A percentile compares a stretch with the other conserved stretches of the same genome.
Conservation (phyloP, 352 stramenopile genomes). For the Globisporangium viniferum region DNA sequence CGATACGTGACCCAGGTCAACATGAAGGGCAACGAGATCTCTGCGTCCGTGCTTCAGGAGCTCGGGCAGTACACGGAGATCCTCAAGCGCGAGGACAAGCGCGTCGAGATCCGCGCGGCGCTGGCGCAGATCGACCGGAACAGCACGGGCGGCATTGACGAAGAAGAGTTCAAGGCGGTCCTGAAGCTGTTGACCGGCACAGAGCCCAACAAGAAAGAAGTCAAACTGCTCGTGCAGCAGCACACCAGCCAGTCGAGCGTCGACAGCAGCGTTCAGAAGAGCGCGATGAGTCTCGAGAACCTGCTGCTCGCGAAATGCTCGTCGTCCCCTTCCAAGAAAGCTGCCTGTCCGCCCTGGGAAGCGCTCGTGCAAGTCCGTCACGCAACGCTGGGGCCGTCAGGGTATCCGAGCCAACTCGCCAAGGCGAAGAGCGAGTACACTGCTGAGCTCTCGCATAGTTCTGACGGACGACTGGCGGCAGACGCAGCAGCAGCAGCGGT, state of each 20-base stretch:
- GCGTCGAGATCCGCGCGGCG: constrained; percentile 70
- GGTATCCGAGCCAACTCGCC: constrained; percentile 8
- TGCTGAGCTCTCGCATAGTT: neutral
- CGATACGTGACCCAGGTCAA: constrained; percentile 72
- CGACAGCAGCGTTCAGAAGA: constrained; percentile 46
- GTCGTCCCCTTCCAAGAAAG: constrained; percentile 66
- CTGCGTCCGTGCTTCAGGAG: constrained; percentile 49
- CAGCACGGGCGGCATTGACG: constrained; percentile 48
- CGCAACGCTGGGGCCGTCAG: constrained; percentile 30
- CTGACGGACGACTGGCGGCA: neutral
- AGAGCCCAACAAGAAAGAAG: constrained; percentile 77
- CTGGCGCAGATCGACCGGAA: constrained; percentile 76
- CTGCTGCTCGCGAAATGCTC: constrained; percentile 70
- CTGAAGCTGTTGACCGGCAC: constrained; percentile 70
- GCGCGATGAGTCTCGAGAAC: constrained; percentile 61
- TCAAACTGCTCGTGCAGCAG: constrained; percentile 60
- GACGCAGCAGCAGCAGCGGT: neutral
- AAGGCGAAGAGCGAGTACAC: constrained; percentile 12
- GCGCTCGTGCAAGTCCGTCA: constrained; percentile 72
- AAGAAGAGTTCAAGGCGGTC: constrained; percentile 77
- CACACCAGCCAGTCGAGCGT: constrained; percentile 39
- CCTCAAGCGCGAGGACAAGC: constrained; percentile 70
- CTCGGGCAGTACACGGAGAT: constrained; percentile 76
- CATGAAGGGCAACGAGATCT: constrained; percentile 80
- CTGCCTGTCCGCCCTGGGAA: constrained; percentile 67